Conservation (phyloP, 2,329 filamentous ascomycete species). For the Scedosporium minutisporum region DNA sequence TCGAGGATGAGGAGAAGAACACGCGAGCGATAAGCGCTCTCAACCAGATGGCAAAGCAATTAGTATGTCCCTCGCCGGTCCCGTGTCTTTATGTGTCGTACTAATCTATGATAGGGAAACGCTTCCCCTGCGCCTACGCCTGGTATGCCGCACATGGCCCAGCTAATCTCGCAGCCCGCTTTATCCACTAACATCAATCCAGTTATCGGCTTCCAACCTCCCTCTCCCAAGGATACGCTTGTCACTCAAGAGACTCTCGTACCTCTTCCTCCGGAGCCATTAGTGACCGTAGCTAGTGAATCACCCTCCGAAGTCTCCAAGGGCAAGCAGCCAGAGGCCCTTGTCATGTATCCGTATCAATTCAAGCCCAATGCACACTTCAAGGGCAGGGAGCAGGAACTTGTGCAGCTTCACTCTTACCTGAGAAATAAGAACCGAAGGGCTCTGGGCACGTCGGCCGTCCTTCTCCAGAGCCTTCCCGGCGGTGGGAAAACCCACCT, state of each 20-base stretch:
- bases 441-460: conserved; percentile 49
- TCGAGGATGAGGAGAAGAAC: conserved; percentile 45
- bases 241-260: background rate
- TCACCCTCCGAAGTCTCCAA: background rate
- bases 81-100: background rate
- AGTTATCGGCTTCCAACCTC: background rate
- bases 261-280: background rate
- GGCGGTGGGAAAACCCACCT: conserved; percentile 62
- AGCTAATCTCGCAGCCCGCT: no score
- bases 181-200: background rate
- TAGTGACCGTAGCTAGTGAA: background rate
- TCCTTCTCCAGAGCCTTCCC: conserved; percentile 53
- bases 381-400: conserved; percentile 47
- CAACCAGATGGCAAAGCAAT: conserved; percentile 30
- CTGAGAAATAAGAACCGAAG: conserved; percentile 47
- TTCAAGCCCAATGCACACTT: conserved; percentile 56
- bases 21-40: conserved; percentile 33
- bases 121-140: background rate
- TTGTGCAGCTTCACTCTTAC: conserved; percentile 48
- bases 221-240: background rate
- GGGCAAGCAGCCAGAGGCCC: conserved; percentile 10
- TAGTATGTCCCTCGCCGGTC: background rate
- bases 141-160: background rate
- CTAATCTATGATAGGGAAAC: background rate
- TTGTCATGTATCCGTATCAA: conserved; percentile 39